These are phyloP conservation scores for Microcyclosporella mali DNA, from an alignment of 2,329 filamentous ascomycete genomes.

Conservation along the genomic window DNA sequence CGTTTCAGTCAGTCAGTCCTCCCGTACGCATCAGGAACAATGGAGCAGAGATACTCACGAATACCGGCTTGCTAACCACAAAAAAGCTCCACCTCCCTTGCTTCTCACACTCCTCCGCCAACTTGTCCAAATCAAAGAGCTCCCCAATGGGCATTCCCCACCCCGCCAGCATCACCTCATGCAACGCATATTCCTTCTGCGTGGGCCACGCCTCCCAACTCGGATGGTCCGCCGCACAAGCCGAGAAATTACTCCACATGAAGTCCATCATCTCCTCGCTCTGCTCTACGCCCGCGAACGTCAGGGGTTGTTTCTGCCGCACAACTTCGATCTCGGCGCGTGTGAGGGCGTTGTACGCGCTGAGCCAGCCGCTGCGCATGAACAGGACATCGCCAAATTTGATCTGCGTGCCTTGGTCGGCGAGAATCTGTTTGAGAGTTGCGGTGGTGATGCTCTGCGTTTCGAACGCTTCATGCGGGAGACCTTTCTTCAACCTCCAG, in stretches of 20 bases:
- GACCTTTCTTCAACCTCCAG: slow-evolving; percentile 40
- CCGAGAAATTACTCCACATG: slow-evolving; percentile 36
- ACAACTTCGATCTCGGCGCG: slow-evolving; percentile 34
- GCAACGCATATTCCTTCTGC: slow-evolving; percentile 33
- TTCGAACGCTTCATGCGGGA: slow-evolving; percentile 32
- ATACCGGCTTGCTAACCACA: slow-evolving; percentile 42
- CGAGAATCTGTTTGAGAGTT: slow-evolving; percentile 41
- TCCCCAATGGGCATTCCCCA: slow-evolving; percentile 50
- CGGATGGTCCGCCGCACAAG: slow-evolving; percentile 36
- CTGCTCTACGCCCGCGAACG: slow-evolving; percentile 45
- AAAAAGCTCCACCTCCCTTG: slow-evolving; percentile 43
- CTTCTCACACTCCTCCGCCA: slow-evolving; percentile 37
- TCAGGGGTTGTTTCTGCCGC: slow-evolving; percentile 35
- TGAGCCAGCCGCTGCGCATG: slow-evolving; percentile 46
- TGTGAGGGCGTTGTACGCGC: slow-evolving; percentile 35
- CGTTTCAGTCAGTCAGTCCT: slow-evolving; percentile 27
- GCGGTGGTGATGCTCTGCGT: slow-evolving; percentile 31
- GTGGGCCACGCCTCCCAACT: slow-evolving; percentile 35
- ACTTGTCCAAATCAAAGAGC: slow-evolving; percentile 44
- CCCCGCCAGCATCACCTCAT: slow-evolving; percentile 45
- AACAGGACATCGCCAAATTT: slow-evolving; percentile 53
- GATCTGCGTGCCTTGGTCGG: slow-evolving; percentile 44
- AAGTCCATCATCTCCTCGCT: slow-evolving; percentile 41
- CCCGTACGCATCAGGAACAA: too few species aligned
- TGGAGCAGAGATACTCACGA: slow-evolving; percentile 31